These are phyloP conservation scores for Verticillium isaacii DNA, from an alignment of 2,329 filamentous ascomycete species.

Conservation along the genomic window DNA sequence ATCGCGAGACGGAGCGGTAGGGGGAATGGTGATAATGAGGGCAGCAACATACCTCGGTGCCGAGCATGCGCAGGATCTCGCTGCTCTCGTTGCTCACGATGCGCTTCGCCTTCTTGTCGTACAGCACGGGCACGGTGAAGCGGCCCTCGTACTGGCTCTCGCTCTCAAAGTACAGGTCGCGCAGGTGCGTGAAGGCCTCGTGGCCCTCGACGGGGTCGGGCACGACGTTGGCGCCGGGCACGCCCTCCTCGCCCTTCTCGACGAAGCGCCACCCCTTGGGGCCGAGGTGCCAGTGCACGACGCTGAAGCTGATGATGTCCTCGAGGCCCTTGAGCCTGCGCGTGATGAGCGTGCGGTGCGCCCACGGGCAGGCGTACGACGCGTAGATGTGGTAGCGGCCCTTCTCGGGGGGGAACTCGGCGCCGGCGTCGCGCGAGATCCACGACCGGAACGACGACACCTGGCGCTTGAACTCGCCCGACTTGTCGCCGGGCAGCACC, in stretches of 20 bases:
- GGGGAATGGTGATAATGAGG: background rate
- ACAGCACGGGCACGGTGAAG: constrained; percentile 85
- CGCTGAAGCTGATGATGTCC: constrained; percentile 71
- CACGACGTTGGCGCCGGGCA: constrained; percentile 56
- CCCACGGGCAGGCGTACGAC: constrained; percentile 93
- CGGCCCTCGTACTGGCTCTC: constrained; percentile 69
- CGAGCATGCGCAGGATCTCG: constrained; percentile 90
- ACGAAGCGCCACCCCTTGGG: constrained; percentile 77
- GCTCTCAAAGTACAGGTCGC: constrained; percentile 73
- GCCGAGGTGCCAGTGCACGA: constrained; percentile 88
- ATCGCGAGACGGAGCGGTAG: too few species aligned
- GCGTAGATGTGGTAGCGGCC: constrained; percentile 92
- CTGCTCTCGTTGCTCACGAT: constrained; percentile 92
- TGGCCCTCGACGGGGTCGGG: constrained; percentile 67
- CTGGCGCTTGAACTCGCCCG: constrained; percentile 91
- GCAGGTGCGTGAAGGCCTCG: constrained; percentile 64
- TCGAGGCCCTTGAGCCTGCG: constrained; percentile 89
- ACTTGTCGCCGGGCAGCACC: constrained; percentile 72
- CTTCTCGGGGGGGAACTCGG: constrained; percentile 79
- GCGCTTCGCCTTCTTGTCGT: constrained; percentile 67
- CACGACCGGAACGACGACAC: constrained; percentile 75
- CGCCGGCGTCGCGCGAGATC: constrained; percentile 67
- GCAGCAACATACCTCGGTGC: constrained; percentile 42
- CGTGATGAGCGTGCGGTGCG: constrained; percentile 81
- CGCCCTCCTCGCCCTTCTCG: constrained; percentile 41